A percentile compares a stretch with the other conserved stretches of the same genome.
phyloP scores from a whole-genome alignment of 805 yeast genomes.

The Spathaspora arborariae region DNA sequence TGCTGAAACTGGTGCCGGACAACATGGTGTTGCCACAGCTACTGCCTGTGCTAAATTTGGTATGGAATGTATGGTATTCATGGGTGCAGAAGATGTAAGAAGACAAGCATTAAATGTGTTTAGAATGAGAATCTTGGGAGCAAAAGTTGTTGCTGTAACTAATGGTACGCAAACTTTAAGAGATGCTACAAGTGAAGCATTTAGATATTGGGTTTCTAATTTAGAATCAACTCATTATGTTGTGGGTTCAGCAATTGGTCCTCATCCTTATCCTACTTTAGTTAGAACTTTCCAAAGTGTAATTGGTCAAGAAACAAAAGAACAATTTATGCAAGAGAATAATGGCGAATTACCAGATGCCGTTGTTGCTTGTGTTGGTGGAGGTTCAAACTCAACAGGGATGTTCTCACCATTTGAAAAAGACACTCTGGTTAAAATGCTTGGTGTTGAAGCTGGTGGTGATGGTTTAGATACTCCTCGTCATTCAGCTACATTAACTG shows the following conservation, averaged over 20 bases:
- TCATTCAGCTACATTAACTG: conserved; percentile 95
- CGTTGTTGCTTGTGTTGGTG: conserved; percentile 98
- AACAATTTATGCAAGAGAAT: conserved; percentile 78
- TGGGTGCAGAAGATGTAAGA: conserved; percentile 99
- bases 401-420: conserved; percentile 91
- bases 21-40: conserved; percentile 91
- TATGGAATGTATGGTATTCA: conserved; percentile 85
- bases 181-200: conserved; percentile 97
- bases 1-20: conserved; percentile 94
- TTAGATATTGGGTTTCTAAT: conserved; percentile 91
- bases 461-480: conserved; percentile 85
- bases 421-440: conserved; percentile 68
- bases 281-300: conserved; percentile 98
- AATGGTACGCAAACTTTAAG: conserved; percentile 95
- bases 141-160: conserved; percentile 87
- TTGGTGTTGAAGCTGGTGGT: conserved; percentile 99
- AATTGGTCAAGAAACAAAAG: conserved; percentile 91
- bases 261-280: conserved; percentile 97
- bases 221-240: conserved; percentile 86
- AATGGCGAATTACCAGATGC: conserved; percentile 86
- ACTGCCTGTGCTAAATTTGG: conserved; percentile 94
- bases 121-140: conserved; percentile 95
- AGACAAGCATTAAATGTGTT: conserved; percentile 98
- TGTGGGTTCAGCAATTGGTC: conserved; percentile 98
- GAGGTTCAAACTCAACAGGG: conserved; percentile 97